A percentile compares a stretch with the other conserved stretches of the same genome.
phyloP scores from a whole-genome alignment of 2,329 filamentous ascomycete species.

The Didymella pinodella region DNA sequence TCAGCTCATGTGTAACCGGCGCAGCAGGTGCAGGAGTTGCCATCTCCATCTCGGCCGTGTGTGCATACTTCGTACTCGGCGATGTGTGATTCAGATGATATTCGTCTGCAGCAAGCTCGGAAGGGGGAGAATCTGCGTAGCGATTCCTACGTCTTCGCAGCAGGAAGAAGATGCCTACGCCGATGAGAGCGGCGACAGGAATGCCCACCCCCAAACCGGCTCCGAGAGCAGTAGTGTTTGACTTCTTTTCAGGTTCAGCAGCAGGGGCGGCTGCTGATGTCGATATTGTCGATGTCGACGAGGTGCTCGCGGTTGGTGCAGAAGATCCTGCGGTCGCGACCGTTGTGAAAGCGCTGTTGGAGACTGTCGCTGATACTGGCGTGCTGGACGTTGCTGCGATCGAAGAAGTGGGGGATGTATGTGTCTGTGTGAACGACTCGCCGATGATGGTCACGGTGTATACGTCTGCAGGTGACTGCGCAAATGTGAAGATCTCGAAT shows the following conservation, averaged over 20 bases:
- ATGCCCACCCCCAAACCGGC: conserved; percentile 21
- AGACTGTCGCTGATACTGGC: conserved; percentile 4
- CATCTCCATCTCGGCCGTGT: conserved; percentile 6
- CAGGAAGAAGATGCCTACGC: conserved; percentile 14
- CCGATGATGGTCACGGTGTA: conserved; percentile 42
- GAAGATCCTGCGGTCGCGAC: conserved; percentile 4
- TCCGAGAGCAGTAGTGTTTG: conserved; percentile 21
- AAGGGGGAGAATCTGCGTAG: background rate
- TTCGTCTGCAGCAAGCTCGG: conserved; percentile 11
- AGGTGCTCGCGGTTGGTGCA: conserved; percentile 1
- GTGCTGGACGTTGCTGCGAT: conserved; percentile 8
- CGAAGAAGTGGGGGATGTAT: conserved; percentile 17
- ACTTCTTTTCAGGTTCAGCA: conserved; percentile 1
- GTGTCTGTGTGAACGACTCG: conserved; percentile 34
- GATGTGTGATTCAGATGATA: background rate
- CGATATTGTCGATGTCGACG: conserved; percentile 17
- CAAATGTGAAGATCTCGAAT: conserved; percentile 34
- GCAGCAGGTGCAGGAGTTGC: background rate
- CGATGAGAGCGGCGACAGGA: conserved; percentile 13
- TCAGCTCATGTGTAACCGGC: conserved; percentile 1
- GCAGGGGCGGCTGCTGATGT: conserved; percentile 1
- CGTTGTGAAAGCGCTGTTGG: conserved; percentile 1
- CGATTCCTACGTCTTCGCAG: conserved; percentile 9
- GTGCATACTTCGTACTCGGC: conserved; percentile 11
- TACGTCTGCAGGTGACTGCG: conserved; percentile 25